Evolutionary conservation across 2,329 filamentous ascomycete species (phyloP).

Genomic region (Pseudopyricularia javanii): DNA sequence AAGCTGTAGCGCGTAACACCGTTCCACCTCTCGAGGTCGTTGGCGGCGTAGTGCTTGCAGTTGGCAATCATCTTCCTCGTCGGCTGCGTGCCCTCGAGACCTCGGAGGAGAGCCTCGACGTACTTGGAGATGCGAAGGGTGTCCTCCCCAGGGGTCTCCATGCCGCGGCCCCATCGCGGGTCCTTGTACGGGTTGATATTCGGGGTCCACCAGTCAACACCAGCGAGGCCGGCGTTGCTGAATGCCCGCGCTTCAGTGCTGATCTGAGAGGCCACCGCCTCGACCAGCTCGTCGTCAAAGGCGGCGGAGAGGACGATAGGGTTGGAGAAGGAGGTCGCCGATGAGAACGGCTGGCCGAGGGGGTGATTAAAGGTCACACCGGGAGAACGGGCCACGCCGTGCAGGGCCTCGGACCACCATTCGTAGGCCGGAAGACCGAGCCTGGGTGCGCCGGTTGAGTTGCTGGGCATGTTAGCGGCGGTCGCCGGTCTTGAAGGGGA

Average conservation of each 20-base stretch:
- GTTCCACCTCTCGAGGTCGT: conserved; percentile 34
- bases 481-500: conserved; percentile 37
- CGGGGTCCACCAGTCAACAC: conserved; percentile 48
- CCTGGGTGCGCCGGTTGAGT: background rate
- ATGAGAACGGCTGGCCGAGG: conserved; percentile 9
- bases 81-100: conserved; percentile 10
- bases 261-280: conserved; percentile 9
- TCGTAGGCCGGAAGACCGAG: conserved; percentile 6
- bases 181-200: conserved; percentile 56
- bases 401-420: conserved; percentile 10
- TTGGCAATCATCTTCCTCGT: conserved; percentile 20
- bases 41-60: conserved; percentile 47
- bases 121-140: conserved; percentile 9
- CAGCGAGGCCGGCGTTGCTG: conserved; percentile 15
- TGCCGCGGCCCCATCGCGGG: conserved; percentile 48
- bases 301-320: conserved; percentile 19
- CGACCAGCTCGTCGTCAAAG: conserved; percentile 18
- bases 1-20: conserved; percentile 27
- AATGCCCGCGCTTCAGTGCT: conserved; percentile 19
- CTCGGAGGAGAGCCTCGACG: conserved; percentile 10
- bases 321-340: conserved; percentile 18
- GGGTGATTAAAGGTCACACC: conserved; percentile 10
- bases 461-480: background rate
- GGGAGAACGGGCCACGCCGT: conserved; percentile 8
- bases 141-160: conserved; percentile 26